Evolutionary conservation across 192 early-diverging fungal genomes (phyloP), one percentile per base, ranked within the genome.

Genomic region (Backusella morwellensis): DNA sequence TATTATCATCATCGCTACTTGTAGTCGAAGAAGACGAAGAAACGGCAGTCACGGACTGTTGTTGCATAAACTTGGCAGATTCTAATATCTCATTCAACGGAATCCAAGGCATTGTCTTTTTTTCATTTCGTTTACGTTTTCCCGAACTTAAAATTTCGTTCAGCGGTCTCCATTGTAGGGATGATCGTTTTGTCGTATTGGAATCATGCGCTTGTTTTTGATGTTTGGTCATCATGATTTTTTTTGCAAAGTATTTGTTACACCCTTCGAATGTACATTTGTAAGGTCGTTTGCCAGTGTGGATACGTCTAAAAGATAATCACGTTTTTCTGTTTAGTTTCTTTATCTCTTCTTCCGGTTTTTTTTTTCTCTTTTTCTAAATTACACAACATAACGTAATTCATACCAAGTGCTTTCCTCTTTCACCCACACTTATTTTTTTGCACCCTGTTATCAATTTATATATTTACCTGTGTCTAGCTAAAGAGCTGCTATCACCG

Each of bases 241-340:
- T 88, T 34, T 84, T 83, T 56, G 80, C 83, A 77, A 87, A 87
- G 52, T 81, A 82, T 68, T 75, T 70, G 15, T 82, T 85, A 73
- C 87, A 88, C 38, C 82, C 82, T 35, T 85, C 83, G 35, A 82
- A 67, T 21, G 54, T 36, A 68, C 87, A 88, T 69, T 88, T 88
- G 79, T 91, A 94, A 9, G 93, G 90, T 71, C 91, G 86, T 76
- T 92, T 91, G 71, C 91, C 91, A 34, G 90, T 88, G 72, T 94
- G 93, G 40, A 89, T 91, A 78, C 91, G 90, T 42, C 91, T 80
- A 35, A 23, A 35, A n/a, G 36, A 42, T 17, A 32, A 44, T 50
- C 6, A 32, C 12, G 0, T 11, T 42, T 40, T 44, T 17, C 26
- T 12, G 14, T 23, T 42, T 71, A 14, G 8, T 71, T 50, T 47